These are phyloP conservation scores for Haplosporangium sp. DNA, from an alignment of 371 early-diverging fungal genomes.

Conservation along the genomic window DNA sequence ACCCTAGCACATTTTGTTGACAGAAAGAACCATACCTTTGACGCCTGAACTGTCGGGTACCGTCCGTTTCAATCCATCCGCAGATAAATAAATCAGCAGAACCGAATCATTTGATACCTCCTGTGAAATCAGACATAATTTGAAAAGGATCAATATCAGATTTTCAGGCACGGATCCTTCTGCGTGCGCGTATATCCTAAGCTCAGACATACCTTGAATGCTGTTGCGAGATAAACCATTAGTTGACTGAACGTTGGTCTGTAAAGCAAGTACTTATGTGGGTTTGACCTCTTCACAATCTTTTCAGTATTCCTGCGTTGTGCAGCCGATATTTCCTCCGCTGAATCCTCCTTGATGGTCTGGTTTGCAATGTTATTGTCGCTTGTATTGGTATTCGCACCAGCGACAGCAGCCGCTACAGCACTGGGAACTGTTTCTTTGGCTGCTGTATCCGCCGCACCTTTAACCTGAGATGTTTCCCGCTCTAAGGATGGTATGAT, in stretches of 20 bases:
- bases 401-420: conserved; percentile 28
- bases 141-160: not conserved
- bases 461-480: conserved; percentile 16
- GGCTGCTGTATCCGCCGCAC: conserved; percentile 9
- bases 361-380: conserved; percentile 8
- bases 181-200: not conserved
- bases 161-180: not conserved
- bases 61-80: conserved; percentile 79
- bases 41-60: conserved; percentile 31
- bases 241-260: conserved; percentile 89
- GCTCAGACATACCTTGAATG: conserved; percentile 77
- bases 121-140: conserved; percentile 28
- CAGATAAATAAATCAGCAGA: conserved; percentile 89
- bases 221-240: conserved; percentile 87
- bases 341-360: conserved; percentile 34
- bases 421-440: conserved; percentile 37
- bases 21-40: conserved; percentile 21
- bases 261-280: conserved; percentile 94
- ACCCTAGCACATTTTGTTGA: too few species aligned
- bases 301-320: conserved; percentile 33
- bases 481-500: conserved; percentile 7
- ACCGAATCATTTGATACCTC: conserved; percentile 88
- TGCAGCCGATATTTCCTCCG: conserved; percentile 17
- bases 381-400: conserved; percentile 14
- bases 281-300: conserved; percentile 71